Conservation (phyloP, 495 filamentous ascomycete species). For the Chaetomium tenue region DNA sequence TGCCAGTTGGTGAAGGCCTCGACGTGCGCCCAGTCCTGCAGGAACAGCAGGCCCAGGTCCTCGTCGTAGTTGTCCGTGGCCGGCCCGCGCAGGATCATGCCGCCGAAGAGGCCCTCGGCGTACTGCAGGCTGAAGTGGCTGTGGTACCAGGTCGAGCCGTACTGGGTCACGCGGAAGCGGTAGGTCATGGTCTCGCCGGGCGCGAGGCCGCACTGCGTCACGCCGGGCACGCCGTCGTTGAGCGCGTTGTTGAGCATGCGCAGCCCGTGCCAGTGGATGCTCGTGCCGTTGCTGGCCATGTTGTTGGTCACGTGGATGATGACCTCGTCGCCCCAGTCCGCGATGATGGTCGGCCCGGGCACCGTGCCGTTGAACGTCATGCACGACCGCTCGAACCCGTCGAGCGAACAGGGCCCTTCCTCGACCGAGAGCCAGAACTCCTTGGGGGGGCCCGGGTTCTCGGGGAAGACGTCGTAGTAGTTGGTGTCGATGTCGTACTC, state of each 20-base stretch:
- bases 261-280: slow-evolving; percentile 14
- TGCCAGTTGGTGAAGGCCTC: slow-evolving; percentile 1
- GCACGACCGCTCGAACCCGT: slow-evolving; percentile 53
- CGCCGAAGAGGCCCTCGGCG: slow-evolving; percentile 7
- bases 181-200: slow-evolving; percentile 8
- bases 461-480: slow-evolving; percentile 26
- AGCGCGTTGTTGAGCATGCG: slow-evolving; percentile 3
- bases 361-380: slow-evolving; percentile 54
- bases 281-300: slow-evolving; percentile 1
- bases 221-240: slow-evolving; percentile 10
- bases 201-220: slow-evolving; percentile 3
- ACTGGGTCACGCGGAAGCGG: slow-evolving; percentile 9
- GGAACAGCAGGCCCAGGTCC: slow-evolving; percentile 11
- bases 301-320: slow-evolving; percentile 33
- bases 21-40: slow-evolving; percentile 12
- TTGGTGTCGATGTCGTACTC: slow-evolving; percentile 28
- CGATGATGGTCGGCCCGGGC: slow-evolving; percentile 55
- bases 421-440: slow-evolving; percentile 34
- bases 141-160: slow-evolving; percentile 14
- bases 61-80: slow-evolving; percentile 12
- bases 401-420: slow-evolving; percentile 40
- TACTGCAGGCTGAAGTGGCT: slow-evolving; percentile 13
- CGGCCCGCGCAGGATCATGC: slow-evolving; percentile 10
- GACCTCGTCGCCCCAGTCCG: slow-evolving; percentile 51
- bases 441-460: slow-evolving; percentile 13